These are phyloP conservation scores for Phytopythium sindhum DNA, from an alignment of 352 stramenopile species.

Conservation along the genomic window DNA sequence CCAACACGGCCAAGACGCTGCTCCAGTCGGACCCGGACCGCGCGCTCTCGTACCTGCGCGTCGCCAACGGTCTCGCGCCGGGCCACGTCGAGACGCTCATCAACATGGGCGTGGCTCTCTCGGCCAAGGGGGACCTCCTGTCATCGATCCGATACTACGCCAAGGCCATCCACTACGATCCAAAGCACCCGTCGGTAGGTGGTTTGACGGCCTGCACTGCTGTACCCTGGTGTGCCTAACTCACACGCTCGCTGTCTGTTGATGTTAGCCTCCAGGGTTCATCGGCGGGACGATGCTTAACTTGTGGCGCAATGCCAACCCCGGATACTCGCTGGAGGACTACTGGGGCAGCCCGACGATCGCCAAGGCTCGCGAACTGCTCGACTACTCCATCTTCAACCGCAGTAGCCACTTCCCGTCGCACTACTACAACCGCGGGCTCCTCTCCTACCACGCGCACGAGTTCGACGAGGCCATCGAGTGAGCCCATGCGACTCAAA, in stretches of 20 bases:
- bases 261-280: conserved; percentile 27
- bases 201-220: neutral
- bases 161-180: neutral
- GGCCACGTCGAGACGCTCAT: conserved; percentile 49
- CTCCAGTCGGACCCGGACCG: conserved; percentile 37
- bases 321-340: conserved; percentile 7
- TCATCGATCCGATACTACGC: conserved; percentile 1
- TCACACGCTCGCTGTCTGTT: neutral
- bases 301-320: conserved; percentile 25
- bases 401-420: conserved; percentile 24
- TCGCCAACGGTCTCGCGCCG: conserved; percentile 34
- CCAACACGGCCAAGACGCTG: conserved; percentile 63
- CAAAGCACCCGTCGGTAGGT: conserved; percentile 2
- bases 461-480: conserved; percentile 34
- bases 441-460: conserved; percentile 27
- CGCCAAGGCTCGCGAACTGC: conserved; percentile 14
- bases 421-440: conserved; percentile 38
- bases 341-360: conserved; percentile 31
- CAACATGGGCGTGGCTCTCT: conserved; percentile 54
- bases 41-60: conserved; percentile 34
- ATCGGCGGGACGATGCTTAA: conserved; percentile 31
- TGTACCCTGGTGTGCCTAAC: neutral
- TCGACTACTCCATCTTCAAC: conserved; percentile 31
- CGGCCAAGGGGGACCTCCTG: conserved; percentile 1
- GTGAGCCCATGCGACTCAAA: neutral